Base-by-base conservation (phyloP, 805 yeast genomes). In the Candida taoyuanica region DNA sequence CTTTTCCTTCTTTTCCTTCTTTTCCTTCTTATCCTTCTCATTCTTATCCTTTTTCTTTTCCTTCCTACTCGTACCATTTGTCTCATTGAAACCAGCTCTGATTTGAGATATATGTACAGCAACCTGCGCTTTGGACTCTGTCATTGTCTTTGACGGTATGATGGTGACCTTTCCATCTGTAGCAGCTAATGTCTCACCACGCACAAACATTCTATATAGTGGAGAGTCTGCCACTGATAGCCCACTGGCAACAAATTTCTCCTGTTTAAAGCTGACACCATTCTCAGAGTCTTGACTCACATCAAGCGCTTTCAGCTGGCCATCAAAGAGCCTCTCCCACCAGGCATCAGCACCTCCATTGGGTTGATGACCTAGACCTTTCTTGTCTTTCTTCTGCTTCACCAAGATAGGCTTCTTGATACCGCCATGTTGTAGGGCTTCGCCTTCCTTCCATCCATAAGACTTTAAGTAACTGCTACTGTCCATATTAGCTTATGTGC, bases 311-410 rank as follows among this genome's bases (percentile, higher is more conserved):
- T 86, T 85, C 47, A 91, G 70, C 48, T 88, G 96, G 2, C 96
- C 96, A 60, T 91, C 97, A 64, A 93, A 93, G 31, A 91, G 68
- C 47, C 85, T 73, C 49, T 91, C 98, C 98, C 98, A 91, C 98
- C 98, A 91, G 32, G 86, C 82, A 48, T 86, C 93, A 36, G 78
- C 81, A 8, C 68, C 65, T 17, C 73, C 71, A 33, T 68, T 64
- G 18, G 76, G 79, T 15, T 49, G 49, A 55, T 83, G 81, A 0
- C 98, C 98, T 18, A 91, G 69, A 8, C 98, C 98, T 56, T 87
- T 88, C 41, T 78, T 80, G 55, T 91, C 96, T 50, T 78, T 81
- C 62, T 93, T 88, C 55, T 91, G 97, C 48, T 82, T 83, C 39
- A 93, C 96, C 44, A 91, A 62, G 29, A 91, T 78, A 0, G 98